Conservation (phyloP, 495 filamentous ascomycete species). For the Usnea hakonensis region DNA sequence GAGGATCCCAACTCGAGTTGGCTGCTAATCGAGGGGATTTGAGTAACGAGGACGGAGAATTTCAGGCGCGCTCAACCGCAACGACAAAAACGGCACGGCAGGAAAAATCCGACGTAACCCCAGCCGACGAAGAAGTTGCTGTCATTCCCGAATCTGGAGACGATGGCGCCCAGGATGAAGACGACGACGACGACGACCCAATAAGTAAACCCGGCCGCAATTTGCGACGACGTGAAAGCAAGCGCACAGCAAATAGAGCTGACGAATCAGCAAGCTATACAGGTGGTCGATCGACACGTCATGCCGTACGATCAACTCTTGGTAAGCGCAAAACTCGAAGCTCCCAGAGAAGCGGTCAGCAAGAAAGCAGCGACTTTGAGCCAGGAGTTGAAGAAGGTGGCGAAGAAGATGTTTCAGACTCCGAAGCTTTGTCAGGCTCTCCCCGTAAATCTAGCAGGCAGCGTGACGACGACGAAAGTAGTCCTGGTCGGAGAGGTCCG, state of each 20-base stretch:
- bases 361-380: slow-evolving; percentile 84
- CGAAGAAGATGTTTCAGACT: slow-evolving; percentile 49
- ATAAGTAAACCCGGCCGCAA: slow-evolving; percentile 42
- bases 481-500: slow-evolving; percentile 41
- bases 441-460: slow-evolving; percentile 37
- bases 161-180: slow-evolving; percentile 43
- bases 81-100: slow-evolving; percentile 32
- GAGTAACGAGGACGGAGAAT: slow-evolving; percentile 33
- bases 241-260: slow-evolving; percentile 30
- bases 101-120: slow-evolving; percentile 29
- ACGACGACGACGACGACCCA: slow-evolving; percentile 63
- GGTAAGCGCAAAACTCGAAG: slow-evolving; percentile 39
- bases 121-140: slow-evolving; percentile 39
- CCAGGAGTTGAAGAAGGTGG: slow-evolving; percentile 64
- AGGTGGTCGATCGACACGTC: slow-evolving; percentile 41
- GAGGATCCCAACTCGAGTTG: slow-evolving; percentile 25
- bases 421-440: slow-evolving; percentile 39
- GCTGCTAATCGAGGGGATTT: slow-evolving; percentile 24
- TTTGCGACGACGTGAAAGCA: slow-evolving; percentile 39
- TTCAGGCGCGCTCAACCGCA: slow-evolving; percentile 30
- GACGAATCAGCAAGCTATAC: slow-evolving; percentile 28
- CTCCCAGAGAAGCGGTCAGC: slow-evolving; percentile 47
- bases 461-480: slow-evolving; percentile 44
- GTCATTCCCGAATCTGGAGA: slow-evolving; percentile 47
- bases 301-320: slow-evolving; percentile 35